Conservation (phyloP, 768 basidiomycete genomes). For the Lentinula sp. region DNA sequence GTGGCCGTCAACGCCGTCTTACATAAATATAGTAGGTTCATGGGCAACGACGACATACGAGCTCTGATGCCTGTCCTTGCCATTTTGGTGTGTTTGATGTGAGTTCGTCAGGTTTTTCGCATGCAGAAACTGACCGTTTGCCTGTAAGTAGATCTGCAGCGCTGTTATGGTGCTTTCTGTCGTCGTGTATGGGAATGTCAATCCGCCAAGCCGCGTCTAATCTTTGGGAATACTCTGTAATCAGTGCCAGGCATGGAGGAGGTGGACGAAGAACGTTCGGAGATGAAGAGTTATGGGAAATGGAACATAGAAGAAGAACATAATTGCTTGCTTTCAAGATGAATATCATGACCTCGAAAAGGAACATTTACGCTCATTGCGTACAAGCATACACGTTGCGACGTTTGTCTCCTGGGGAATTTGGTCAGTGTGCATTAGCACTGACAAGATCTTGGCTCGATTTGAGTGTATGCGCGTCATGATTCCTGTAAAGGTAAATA, state of each 20-base stretch:
- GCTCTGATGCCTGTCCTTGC: slow-evolving; percentile 36
- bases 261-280: slow-evolving; percentile 28
- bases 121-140: background rate
- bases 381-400: background rate
- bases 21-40: background rate
- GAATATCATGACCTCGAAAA: background rate
- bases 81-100: slow-evolving; percentile 46
- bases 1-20: background rate
- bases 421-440: background rate
- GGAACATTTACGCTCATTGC: background rate
- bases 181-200: slow-evolving; percentile 57
- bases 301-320: slow-evolving; percentile 33
- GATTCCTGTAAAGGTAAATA: background rate
- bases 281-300: slow-evolving; percentile 56
- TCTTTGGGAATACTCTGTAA: slow-evolving; percentile 40
- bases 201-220: slow-evolving; percentile 36
- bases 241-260: slow-evolving; percentile 28
- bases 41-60: slow-evolving; percentile 13
- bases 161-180: slow-evolving; percentile 60
- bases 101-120: slow-evolving; percentile 12
- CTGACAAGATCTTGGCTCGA: background rate
- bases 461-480: background rate
- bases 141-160: slow-evolving; percentile 32
- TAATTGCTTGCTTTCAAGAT: background rate
- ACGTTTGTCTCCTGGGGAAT: no score